Conservation (phyloP, 805 yeast species). For the Teunomyces panamensis region DNA sequence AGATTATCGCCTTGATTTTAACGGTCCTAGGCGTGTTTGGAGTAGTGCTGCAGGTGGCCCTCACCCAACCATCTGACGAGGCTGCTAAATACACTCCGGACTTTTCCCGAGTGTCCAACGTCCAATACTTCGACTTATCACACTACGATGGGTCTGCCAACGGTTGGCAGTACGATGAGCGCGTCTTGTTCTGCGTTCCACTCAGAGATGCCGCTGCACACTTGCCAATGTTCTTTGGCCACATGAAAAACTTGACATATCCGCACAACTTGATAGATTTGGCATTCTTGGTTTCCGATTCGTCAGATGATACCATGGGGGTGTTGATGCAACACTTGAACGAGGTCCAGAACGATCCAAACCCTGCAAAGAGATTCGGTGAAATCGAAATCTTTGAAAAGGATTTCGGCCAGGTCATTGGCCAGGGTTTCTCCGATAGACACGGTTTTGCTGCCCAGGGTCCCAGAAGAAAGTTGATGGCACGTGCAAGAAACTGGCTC, state of each 20-base stretch:
- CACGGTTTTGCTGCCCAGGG: constrained; percentile 97
- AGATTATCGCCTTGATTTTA: not conserved
- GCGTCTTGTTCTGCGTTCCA: constrained; percentile 84
- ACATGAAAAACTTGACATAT: constrained; percentile 74
- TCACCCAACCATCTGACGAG: not conserved
- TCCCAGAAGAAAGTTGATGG: constrained; percentile 92
- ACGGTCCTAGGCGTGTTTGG: not conserved
- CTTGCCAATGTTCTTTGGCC: constrained; percentile 83
- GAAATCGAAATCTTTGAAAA: constrained; percentile 84
- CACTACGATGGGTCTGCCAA: constrained; percentile 61
- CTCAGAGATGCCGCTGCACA: constrained; percentile 89
- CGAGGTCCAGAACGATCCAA: constrained; percentile 63
- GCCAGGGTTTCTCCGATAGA: constrained; percentile 89
- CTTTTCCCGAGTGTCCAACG: constrained; percentile 31
- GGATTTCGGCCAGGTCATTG: constrained; percentile 90
- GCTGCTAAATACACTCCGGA: constrained; percentile 27
- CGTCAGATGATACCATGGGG: constrained; percentile 83
- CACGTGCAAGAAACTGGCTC: constrained; percentile 92
- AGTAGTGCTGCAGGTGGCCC: not conserved
- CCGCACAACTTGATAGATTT: constrained; percentile 82
- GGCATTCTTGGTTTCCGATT: constrained; percentile 86
- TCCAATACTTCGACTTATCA: constrained; percentile 70
- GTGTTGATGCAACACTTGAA: constrained; percentile 55
- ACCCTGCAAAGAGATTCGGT: constrained; percentile 67
- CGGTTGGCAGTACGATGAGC: constrained; percentile 79